Evolutionary conservation across 208 protist species (phyloP).

Genomic region (Trypanosoma congolense): DNA sequence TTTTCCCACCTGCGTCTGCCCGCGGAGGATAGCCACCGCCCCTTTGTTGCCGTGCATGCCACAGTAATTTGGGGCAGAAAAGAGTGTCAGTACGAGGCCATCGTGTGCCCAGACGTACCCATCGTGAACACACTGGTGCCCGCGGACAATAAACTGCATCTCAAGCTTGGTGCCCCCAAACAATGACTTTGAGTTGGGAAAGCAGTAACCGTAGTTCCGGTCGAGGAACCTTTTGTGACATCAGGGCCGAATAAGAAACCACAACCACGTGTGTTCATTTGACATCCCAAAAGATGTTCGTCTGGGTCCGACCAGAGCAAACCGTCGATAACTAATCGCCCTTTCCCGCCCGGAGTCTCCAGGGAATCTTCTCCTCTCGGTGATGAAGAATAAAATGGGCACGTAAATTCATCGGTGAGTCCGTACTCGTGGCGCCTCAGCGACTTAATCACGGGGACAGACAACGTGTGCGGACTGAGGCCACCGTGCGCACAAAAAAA

Average conservation of each 20-base stretch:
- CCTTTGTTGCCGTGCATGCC: constrained; percentile 63
- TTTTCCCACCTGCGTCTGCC: constrained; percentile 31
- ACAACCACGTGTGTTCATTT: constrained; percentile 54
- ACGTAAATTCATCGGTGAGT: constrained; percentile 2
- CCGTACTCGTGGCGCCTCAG: constrained; percentile 67
- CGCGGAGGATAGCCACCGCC: constrained; percentile 62
- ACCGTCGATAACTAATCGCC: constrained; percentile 97
- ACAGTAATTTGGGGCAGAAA: constrained; percentile 88
- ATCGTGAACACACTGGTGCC: constrained; percentile 91
- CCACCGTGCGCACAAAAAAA: constrained; percentile 88
- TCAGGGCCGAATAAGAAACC: constrained; percentile 76
- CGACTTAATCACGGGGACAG: constrained; percentile 37
- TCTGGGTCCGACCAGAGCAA: constrained; percentile 99
- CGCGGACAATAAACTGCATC: constrained; percentile 92
- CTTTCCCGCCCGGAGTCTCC: constrained; percentile 22
- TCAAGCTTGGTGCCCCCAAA: constrained; percentile 89
- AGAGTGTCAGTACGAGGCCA: constrained; percentile 58
- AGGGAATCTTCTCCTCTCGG: background rate
- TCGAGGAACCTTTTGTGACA: constrained; percentile 66
- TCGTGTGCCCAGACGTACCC: constrained; percentile 76
- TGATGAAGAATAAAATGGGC: background rate
- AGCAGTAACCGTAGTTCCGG: constrained; percentile 46
- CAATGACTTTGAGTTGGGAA: constrained; percentile 19
- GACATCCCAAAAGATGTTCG: constrained; percentile 55
- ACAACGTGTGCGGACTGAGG: constrained; percentile 53